Conservation (phyloP, 163 green algal genomes). For the Trebouxiophyceae sp. region DNA sequence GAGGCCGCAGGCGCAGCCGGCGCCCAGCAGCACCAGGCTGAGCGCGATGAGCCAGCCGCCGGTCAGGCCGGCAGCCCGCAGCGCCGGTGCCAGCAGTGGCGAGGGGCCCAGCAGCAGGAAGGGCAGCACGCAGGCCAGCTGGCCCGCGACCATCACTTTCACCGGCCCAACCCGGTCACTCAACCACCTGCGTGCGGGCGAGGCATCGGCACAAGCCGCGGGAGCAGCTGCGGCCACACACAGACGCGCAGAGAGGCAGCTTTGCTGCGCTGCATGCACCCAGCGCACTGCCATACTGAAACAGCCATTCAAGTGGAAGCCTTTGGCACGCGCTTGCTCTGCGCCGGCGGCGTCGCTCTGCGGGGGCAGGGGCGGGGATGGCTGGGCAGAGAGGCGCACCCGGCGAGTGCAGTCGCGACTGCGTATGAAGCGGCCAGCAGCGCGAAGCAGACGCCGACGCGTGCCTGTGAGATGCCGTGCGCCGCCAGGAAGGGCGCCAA, state of each 20-base stretch:
- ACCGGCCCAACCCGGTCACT: no score
- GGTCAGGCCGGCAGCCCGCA: background rate
- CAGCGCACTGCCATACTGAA: no score
- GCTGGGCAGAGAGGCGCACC: background rate
- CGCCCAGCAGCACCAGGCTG: background rate
- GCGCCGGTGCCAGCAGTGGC: background rate
- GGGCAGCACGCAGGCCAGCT: background rate
- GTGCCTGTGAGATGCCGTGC: background rate
- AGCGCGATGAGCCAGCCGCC: constrained; percentile 1
- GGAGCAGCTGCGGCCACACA: no score
- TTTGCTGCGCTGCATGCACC: no score
- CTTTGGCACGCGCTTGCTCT: no score
- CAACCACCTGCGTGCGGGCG: no score
- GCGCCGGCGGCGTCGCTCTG: no score
- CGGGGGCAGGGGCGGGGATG: no score
- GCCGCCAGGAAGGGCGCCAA: background rate
- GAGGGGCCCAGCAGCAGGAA: constrained; percentile 1
- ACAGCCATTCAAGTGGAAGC: no score
- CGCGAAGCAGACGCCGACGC: constrained; percentile 1
- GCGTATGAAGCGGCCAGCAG: background rate
- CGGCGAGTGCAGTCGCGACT: background rate
- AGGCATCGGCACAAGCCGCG: no score
- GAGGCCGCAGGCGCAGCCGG: background rate
- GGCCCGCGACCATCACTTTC: constrained; percentile 4
- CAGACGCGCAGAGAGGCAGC: no score